Evolutionary conservation across 2,329 filamentous ascomycete species (phyloP), one percentile per base, ranked within the genome.

Genomic region (Diatrype stigma): DNA sequence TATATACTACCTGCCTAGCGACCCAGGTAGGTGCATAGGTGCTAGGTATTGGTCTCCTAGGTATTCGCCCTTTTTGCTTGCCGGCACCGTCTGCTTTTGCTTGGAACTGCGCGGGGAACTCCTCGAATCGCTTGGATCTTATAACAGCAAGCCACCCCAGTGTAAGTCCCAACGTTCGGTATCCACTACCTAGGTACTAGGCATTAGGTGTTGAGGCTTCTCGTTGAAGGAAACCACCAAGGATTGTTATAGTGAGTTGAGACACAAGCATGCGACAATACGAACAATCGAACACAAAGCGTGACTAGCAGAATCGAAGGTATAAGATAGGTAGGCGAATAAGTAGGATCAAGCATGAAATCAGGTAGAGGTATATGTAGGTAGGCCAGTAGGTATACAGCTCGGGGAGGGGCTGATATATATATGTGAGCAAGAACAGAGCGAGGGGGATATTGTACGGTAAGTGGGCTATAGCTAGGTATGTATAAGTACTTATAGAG

Each of bases 81-180:
- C 37, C 16, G 19, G 37, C 17, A 40, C 16, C 17, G 34, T 34
- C n/a, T n/a, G n/a, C n/a, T n/a, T 50, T 23, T 50, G 49, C 46
- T 50, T 50, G 49, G 49, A 50, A 34, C 22, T 28, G 38, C 40
- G 17, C 19, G 46, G 22, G 45, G 10, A 8, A 35, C 7, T 12
- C 35, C 5, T 2, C 14, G 34, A 19, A 37, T 37, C 16, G 37
- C 37, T 17, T 40, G 37, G 12, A 40, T 40, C 19, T 2, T 10
- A 40, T 5, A 30, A 10, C 26, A 30, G 26, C n/a, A n/a, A n/a
- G n/a, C 5, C 26, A 30, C 26, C 26, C 26, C 26, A 30, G 26
- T 30, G 10, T 30, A 30, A 6, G 26, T 30, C 10, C 26, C 26
- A 30, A 30, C 26, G 26, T 30, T n/a, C n/a, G n/a, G n/a, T 30